Conservation (phyloP, 2,329 filamentous ascomycete genomes). For the Claviceps lovelessii region DNA sequence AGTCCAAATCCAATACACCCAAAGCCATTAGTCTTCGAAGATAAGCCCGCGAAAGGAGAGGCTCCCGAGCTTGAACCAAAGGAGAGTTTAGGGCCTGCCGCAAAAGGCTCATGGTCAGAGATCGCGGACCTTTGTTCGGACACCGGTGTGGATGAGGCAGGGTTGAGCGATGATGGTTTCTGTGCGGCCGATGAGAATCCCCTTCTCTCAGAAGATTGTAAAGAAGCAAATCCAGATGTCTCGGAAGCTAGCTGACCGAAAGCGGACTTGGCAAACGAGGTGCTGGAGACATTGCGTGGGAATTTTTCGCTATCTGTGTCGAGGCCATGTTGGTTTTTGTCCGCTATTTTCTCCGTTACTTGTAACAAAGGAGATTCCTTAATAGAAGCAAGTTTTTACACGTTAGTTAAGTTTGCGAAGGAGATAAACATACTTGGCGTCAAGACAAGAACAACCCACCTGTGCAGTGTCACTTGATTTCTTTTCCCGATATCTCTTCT, state of each 20-base stretch:
- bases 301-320: neutral
- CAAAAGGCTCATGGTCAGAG: constrained; percentile 9
- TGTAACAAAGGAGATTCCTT: neutral
- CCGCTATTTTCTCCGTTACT: neutral
- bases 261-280: constrained; percentile 53
- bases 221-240: constrained; percentile 48
- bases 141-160: constrained; percentile 9
- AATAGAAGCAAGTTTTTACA: neutral
- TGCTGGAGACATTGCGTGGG: constrained; percentile 32
- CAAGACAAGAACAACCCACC: constrained; percentile 15
- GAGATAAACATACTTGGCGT: neutral
- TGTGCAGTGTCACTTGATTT: constrained; percentile 20
- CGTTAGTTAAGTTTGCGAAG: neutral
- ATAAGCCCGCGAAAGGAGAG: constrained; percentile 35
- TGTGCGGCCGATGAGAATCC: constrained; percentile 33
- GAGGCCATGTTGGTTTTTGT: neutral
- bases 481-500: constrained; percentile 47
- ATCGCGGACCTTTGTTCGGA: neutral
- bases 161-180: constrained; percentile 18
- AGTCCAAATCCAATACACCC: constrained; percentile 24
- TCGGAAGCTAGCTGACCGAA: constrained; percentile 52
- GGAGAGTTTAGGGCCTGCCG: constrained; percentile 30
- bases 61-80: constrained; percentile 29
- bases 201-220: constrained; percentile 34
- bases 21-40: constrained; percentile 33